Evolutionary conservation across 1,284 basidiomycete species (phyloP), one percentile per base, ranked within the genome.

Genomic region (Leccinum glutinopallens): DNA sequence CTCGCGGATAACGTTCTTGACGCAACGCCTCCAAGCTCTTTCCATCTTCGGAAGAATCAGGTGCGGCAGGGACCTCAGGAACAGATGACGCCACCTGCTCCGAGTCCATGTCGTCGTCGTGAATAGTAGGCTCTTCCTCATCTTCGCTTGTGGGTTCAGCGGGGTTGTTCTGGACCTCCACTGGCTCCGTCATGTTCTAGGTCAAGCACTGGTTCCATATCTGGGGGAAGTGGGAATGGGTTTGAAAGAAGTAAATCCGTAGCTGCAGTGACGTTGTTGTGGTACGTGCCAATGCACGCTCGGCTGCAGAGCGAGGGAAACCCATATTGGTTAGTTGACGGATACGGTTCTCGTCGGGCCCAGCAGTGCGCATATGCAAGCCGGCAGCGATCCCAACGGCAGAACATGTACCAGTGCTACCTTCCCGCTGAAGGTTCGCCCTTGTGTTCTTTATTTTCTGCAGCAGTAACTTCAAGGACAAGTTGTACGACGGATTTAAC

Each of bases 291-390:
- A 99, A 80, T 4, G 97, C 97, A 63, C 88, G 86, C 72, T 93
- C 90, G 1, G 92, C 93, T 4, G 94, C 92, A 51, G 86, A 85
- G 9, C 94, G 87, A 32, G 92, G 88, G 80, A 99, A 99, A 59
- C 97, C 97, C 97, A 99, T 99, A 70, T 99, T 97, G 17, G 89
- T 90, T 59, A 99, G 82, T 71, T 94, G 91, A 59, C 87, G 85
- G 57, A 98, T 87, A 35, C 90, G 87, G 63, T 82, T 84, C 72
- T 94, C 91, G 71, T 94, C 92, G 0, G 91, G 87, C 3, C 85
- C 85, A 61, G 83, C 74, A 19, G 81, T 70, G 25, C 72, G 77
- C 66, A 78, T 74, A 61, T 76, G 78, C 22, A 84, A 80, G 33
- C 83, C 77, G 59, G 80, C 63, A 59, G 70, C 70, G 12, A 72